A percentile compares a stretch with the other conserved stretches of the same genome.
These are phyloP conservation scores for Erysiphe neolycopersici DNA, from an alignment of 2,329 filamentous ascomycete species.

Conservation along the genomic window DNA sequence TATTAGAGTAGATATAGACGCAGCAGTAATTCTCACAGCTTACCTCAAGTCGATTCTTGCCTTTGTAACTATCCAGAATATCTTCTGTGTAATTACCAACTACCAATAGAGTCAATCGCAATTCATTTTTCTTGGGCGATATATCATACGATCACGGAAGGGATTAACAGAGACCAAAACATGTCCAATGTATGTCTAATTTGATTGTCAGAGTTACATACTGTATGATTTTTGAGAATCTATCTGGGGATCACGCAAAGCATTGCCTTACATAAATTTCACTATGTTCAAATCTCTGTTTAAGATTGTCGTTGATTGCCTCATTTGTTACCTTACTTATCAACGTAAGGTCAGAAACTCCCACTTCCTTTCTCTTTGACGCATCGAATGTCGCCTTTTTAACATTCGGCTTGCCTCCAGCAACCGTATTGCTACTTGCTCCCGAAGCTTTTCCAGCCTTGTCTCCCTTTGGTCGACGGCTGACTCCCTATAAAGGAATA, in stretches of 20 bases:
- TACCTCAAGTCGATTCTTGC: slow-evolving; percentile 83
- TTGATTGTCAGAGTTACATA: slow-evolving; percentile 3
- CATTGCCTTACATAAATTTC: slow-evolving; percentile 52
- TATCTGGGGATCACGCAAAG: neutral
- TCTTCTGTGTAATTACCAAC: slow-evolving; percentile 93
- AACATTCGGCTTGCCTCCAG: slow-evolving; percentile 29
- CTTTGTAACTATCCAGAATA: slow-evolving; percentile 79
- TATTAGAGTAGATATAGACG: neutral
- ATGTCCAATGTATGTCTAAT: slow-evolving; percentile 88
- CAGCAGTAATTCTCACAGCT: slow-evolving; percentile 1
- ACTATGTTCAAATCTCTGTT: slow-evolving; percentile 88
- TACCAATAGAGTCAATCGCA: slow-evolving; percentile 17
- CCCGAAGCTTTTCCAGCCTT: slow-evolving; percentile 10
- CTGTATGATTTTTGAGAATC: too few species aligned
- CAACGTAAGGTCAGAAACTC: slow-evolving; percentile 87
- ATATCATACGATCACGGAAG: slow-evolving; percentile 51
- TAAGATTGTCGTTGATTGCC: slow-evolving; percentile 96
- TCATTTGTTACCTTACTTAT: slow-evolving; percentile 98
- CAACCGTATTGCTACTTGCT: slow-evolving; percentile 6
- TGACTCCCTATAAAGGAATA: slow-evolving; percentile 11
- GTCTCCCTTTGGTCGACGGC: slow-evolving; percentile 13
- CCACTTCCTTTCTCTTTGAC: slow-evolving; percentile 97
- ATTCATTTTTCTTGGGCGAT: neutral
- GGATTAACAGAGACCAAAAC: slow-evolving; percentile 97
- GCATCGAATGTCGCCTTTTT: slow-evolving; percentile 92